Base-by-base conservation (phyloP, 352 stramenopile species). In the Globisporangium yorkense region DNA sequence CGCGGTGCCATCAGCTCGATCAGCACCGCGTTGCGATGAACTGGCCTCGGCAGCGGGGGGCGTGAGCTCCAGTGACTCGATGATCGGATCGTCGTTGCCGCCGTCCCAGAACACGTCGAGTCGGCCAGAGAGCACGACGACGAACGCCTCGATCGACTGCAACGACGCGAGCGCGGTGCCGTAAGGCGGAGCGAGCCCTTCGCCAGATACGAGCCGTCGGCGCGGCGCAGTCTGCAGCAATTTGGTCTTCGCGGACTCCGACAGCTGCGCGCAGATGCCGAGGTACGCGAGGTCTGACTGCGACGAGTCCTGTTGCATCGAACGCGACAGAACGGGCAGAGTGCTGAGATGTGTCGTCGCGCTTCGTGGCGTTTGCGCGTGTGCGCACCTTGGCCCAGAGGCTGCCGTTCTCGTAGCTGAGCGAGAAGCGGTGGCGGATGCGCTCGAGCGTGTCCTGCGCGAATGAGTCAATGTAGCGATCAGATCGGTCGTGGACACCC, bases 81-180 rank as follows among this genome's bases (percentile, higher is more conserved):
- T 45, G 47, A 49, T 51, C 12, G 12, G 31, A 18, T 53, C 41
- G 16, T 50, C 51, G 21, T 63, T 51, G 43, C 61, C 44, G 9
- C 64, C 71, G 0, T 71, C 67, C 55, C 74, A 87, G 39, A 74
- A 74, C 13, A 87, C 63, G 44, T 84, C 74, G n/a, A 87, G 31
- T 9, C 61, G 59, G 5, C 76, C 76, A 0, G 58, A 71, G 18
- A 80, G 56, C 10, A 87, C 67, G 12, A 84, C 54, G 1, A 67
- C 53, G 31, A 84, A 69, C 2, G 65, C 67, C 18, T 68, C 13
- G 6, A 53, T 46, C 21, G 46, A 35, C 13, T 35, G 44, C 13
- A 15, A 5, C 27, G 43, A 48, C 3, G n/a, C 8, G 7, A 27
- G 16, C 2, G 20, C 2, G 37, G 27, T 43, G 20, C 21, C 49